Evolutionary conservation across 2,329 filamentous ascomycete species (phyloP), one percentile per base, ranked within the genome.

Genomic region (Whalleya microplaca): DNA sequence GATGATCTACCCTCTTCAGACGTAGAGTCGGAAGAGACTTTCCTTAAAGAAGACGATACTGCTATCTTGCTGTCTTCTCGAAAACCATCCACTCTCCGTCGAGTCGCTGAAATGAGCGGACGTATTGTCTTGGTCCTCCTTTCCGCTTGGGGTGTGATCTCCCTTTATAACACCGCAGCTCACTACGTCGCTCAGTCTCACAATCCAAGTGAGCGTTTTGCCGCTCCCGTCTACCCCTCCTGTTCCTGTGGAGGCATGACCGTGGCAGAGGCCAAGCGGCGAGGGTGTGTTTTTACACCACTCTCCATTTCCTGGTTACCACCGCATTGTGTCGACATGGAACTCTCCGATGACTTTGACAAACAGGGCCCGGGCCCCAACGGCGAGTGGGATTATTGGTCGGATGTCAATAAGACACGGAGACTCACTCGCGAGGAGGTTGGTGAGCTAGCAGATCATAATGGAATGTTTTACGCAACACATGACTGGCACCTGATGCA

Each of bases 401-500:
- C 41, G 1, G 48, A 51, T 10, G 45, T 45, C n/a, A 51, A 51
- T 20, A 51, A 21, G 42, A 51, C 49, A 19, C 41, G 42, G 19
- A 51, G 49, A 19, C 49, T 45, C 9, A 51, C 42, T 4, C 49
- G 49, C 14, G 49, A 51, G 29, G 29, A 51, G 29, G 49, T 45
- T 20, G 49, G 49, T 2, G 14, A 51, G 12, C 6, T 51, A 7
- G 49, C 42, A 8, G 49, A 45, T 10, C 4, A 41, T 20, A 45
- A 45, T 19, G 49, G 49, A 2, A 43, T 51, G 19, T 51, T 51
- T 16, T 51, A 51, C 20, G 49, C 49, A 18, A 45, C 49, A n/a
- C 49, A 51, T 20, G 49, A 51, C 29, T 51, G 49, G 49, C 49
- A 51, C 41, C 40, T 51, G 18, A 51, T 23, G 9, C 48, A 45